Conservation (phyloP, 768 basidiomycete genomes). For the Plicaturopsis crispa region DNA sequence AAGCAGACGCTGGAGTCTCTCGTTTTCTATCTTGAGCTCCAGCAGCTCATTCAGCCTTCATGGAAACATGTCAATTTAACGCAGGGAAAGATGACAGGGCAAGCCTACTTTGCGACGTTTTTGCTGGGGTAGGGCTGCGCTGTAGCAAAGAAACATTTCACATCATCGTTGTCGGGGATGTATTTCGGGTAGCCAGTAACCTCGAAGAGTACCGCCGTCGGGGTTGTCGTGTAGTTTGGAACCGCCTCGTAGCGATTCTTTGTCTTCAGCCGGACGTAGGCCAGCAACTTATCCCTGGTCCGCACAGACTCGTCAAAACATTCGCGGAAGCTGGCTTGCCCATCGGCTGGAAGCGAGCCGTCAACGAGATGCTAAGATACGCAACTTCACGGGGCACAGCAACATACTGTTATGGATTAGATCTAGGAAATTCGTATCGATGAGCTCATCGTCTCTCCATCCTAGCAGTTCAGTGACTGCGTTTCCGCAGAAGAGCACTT, state of each 20-base stretch:
- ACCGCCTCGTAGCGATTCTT: constrained; percentile 24
- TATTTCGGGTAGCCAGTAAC: constrained; percentile 59
- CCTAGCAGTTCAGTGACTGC: constrained; percentile 68
- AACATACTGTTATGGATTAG: constrained; percentile 51
- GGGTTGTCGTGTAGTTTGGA: constrained; percentile 15
- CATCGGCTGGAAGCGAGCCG: constrained; percentile 40
- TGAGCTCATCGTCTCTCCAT: constrained; percentile 66
- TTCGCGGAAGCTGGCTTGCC: constrained; percentile 35
- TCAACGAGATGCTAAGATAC: constrained; percentile 6
- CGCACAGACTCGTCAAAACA: constrained; percentile 51
- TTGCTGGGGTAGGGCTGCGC: constrained; percentile 74
- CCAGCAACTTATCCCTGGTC: constrained; percentile 40
- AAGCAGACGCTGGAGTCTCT: constrained; percentile 57
- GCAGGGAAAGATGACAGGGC: neutral
- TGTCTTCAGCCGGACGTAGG: constrained; percentile 54
- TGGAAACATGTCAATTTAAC: constrained; percentile 1
- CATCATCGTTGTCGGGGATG: constrained; percentile 27
- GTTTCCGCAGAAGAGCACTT: constrained; percentile 62
- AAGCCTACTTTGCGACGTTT: constrained; percentile 56
- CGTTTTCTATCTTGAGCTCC: constrained; percentile 86
- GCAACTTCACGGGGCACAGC: constrained; percentile 2
- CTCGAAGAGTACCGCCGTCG: constrained; percentile 59
- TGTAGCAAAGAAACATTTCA: constrained; percentile 64
- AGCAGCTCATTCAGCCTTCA: constrained; percentile 63
- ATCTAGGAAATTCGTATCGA: constrained; percentile 59